Percentiles rank a stretch among this genome's conserved stretches.
Conservation (phyloP, 257 asterid genomes). For the Solanum neorickii region DNA sequence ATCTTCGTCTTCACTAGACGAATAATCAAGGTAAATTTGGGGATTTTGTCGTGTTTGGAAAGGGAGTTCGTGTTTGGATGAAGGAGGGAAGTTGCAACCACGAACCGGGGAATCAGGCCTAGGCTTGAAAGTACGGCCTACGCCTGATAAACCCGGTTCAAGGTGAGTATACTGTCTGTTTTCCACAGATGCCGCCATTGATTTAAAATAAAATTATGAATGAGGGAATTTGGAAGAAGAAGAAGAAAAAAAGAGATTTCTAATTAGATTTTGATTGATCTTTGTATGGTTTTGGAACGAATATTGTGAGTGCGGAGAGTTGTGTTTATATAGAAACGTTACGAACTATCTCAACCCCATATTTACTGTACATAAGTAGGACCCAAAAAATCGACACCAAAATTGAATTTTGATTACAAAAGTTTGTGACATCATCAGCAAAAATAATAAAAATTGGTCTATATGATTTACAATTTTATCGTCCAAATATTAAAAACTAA, state of each 20-base stretch:
- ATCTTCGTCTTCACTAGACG: constrained; percentile 40
- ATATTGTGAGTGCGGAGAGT: background rate
- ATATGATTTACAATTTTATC: background rate
- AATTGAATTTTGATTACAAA: background rate
- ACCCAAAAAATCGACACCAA: background rate
- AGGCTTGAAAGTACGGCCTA: constrained; percentile 25
- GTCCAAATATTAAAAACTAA: too few relatives aligned
- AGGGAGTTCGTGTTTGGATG: constrained; percentile 3
- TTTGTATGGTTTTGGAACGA: background rate
- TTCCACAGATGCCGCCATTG: constrained; percentile 75
- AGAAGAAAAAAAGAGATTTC: too few relatives aligned
- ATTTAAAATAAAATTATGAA: background rate
- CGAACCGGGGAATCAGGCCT: constrained; percentile 62
- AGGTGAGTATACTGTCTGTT: constrained; percentile 46
- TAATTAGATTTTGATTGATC: background rate
- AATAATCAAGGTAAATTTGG: constrained; percentile 9
- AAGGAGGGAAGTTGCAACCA: constrained; percentile 27
- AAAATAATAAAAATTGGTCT: background rate
- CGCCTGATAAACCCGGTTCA: constrained; percentile 26
- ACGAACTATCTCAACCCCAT: background rate
- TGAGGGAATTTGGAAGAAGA: background rate
- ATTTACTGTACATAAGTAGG: background rate
- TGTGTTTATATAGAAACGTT: background rate
- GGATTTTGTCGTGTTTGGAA: background rate
- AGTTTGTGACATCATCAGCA: background rate